Percentiles rank a stretch among this genome's conserved stretches.
Conservation (phyloP, 192 early-diverging fungal genomes). For the Entomortierella lignicola region DNA sequence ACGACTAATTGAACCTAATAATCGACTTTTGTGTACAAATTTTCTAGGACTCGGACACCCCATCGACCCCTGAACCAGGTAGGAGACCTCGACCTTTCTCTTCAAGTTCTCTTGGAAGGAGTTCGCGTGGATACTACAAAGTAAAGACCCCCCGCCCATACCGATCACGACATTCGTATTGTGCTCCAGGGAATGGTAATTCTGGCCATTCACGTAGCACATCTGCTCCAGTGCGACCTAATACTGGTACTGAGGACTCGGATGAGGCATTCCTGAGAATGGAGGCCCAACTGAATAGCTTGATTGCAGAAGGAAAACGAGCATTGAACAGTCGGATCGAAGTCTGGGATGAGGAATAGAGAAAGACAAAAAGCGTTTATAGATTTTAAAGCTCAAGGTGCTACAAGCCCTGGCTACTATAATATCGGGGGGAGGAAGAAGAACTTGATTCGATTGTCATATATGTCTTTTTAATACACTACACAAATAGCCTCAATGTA, state of each 20-base stretch:
- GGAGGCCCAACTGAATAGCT: slow-evolving; percentile 45
- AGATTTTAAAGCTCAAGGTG: too few relatives aligned
- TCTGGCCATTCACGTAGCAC: slow-evolving; percentile 14
- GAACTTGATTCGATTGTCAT: too few relatives aligned
- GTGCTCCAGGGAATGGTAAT: background rate
- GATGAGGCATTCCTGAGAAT: slow-evolving; percentile 53
- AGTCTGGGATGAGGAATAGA: slow-evolving; percentile 49
- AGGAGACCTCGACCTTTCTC: background rate
- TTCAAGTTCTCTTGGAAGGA: background rate
- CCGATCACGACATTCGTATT: slow-evolving; percentile 23
- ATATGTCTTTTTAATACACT: too few relatives aligned
- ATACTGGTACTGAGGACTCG: slow-evolving; percentile 41
- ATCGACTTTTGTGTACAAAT: too few relatives aligned
- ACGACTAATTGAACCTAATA: too few relatives aligned
- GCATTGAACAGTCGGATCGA: slow-evolving; percentile 44
- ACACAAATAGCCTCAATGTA: too few relatives aligned
- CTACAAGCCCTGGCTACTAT: too few relatives aligned
- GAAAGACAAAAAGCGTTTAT: too few relatives aligned
- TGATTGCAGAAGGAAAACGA: slow-evolving; percentile 52
- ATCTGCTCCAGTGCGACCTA: slow-evolving; percentile 39
- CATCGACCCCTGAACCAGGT: background rate
- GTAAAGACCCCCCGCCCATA: slow-evolving; percentile 18
- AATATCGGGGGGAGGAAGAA: too few relatives aligned
- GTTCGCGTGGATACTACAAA: slow-evolving; percentile 17
- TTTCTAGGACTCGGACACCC: slow-evolving; percentile 9